These are phyloP conservation scores for Penicillium macrosclerotiorum DNA, from an alignment of 495 filamentous ascomycete genomes.

Conservation along the genomic window DNA sequence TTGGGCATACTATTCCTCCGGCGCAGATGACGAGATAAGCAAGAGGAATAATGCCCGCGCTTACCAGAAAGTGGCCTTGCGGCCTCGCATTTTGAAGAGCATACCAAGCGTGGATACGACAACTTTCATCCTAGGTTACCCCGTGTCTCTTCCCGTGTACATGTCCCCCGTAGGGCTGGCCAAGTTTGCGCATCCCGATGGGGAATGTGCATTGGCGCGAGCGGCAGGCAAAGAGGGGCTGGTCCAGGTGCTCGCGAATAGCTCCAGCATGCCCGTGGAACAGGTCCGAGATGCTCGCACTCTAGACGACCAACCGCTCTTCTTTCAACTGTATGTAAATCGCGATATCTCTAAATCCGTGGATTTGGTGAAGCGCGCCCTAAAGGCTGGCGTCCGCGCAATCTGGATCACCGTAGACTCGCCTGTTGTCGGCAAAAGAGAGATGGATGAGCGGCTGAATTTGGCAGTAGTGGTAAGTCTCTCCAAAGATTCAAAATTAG, in stretches of 20 bases:
- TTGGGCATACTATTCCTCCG: slow-evolving; percentile 85
- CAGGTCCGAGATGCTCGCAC: slow-evolving; percentile 61
- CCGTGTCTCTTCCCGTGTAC: slow-evolving; percentile 69
- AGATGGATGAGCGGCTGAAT: slow-evolving; percentile 63
- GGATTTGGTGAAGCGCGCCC: slow-evolving; percentile 72
- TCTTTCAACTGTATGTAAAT: slow-evolving; percentile 88
- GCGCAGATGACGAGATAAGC: slow-evolving; percentile 86
- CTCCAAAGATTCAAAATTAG: too few species aligned
- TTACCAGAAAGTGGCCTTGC: slow-evolving; percentile 78
- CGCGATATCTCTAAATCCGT: slow-evolving; percentile 75
- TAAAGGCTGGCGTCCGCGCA: slow-evolving; percentile 71
- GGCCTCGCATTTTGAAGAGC: slow-evolving; percentile 70
- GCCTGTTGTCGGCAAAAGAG: slow-evolving; percentile 60
- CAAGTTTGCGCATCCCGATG: slow-evolving; percentile 77
- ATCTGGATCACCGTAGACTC: slow-evolving; percentile 70
- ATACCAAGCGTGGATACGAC: slow-evolving; percentile 67
- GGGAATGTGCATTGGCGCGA: slow-evolving; percentile 69
- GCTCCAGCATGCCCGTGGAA: slow-evolving; percentile 58
- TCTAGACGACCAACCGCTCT: slow-evolving; percentile 65
- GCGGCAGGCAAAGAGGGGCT: slow-evolving; percentile 65
- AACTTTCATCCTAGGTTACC: slow-evolving; percentile 74
- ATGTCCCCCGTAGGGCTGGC: slow-evolving; percentile 76
- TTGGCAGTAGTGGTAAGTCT: slow-evolving; percentile 33
- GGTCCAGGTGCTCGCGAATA: slow-evolving; percentile 28
- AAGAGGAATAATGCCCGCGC: slow-evolving; percentile 76